Evolutionary conservation across 805 yeast genomes (phyloP).

Genomic region (Priceomyces carsonii): DNA sequence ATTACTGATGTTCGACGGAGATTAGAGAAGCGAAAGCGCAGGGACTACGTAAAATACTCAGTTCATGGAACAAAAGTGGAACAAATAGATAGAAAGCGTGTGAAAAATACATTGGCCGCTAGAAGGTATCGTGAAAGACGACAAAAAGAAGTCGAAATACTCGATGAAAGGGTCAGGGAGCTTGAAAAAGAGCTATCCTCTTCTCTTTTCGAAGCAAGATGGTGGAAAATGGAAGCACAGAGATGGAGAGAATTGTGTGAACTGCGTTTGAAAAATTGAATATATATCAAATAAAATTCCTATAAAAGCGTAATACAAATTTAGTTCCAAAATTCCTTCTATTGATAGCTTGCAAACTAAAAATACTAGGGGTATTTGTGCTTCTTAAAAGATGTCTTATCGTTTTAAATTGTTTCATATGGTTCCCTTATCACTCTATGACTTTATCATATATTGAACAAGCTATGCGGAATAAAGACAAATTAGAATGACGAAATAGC

Average conservation of each 20-base stretch:
- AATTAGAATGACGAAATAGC: too few species aligned
- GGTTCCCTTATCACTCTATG: too few species aligned
- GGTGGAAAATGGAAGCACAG: constrained; percentile 12
- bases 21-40: constrained; percentile 8
- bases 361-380: too few species aligned
- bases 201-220: constrained; percentile 8
- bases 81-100: constrained; percentile 4
- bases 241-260: constrained; percentile 9
- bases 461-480: too few species aligned
- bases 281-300: too few species aligned
- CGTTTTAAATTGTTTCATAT: too few species aligned
- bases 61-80: neutral
- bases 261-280: too few species aligned
- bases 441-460: too few species aligned
- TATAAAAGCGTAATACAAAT: too few species aligned
- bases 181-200: constrained; percentile 8
- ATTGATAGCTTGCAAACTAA: too few species aligned
- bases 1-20: constrained; percentile 5
- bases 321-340: too few species aligned
- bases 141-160: constrained; percentile 9
- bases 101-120: constrained; percentile 10
- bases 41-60: neutral
- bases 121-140: constrained; percentile 10
- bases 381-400: too few species aligned
- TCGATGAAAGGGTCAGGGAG: constrained; percentile 8